Percentiles rank a stretch among this genome's conserved stretches.
Evolutionary conservation across 1,139 yeast species (phyloP).

Genomic region (Suhomyces bribrorum): DNA sequence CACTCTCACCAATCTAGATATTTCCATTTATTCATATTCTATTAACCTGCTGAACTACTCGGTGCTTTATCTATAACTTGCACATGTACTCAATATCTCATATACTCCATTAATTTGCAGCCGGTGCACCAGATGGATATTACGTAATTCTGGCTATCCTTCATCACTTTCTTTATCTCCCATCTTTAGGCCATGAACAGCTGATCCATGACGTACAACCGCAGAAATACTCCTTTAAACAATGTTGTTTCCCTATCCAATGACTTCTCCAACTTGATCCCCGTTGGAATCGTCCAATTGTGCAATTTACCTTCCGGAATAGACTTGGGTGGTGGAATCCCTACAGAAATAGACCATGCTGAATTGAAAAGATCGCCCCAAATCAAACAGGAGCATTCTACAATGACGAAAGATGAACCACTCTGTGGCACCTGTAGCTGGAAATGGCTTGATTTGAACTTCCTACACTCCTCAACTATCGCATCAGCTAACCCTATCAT

Average conservation of each 20-base stretch:
- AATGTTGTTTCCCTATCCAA: slow-evolving; percentile 32
- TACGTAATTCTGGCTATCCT: not conserved
- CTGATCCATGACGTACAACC: not conserved
- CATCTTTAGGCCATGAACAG: not conserved
- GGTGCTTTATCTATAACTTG: too few species aligned
- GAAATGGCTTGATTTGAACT: slow-evolving; percentile 51
- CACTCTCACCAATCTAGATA: too few species aligned
- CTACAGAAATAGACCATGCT: slow-evolving; percentile 2
- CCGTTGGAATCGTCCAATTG: slow-evolving; percentile 51
- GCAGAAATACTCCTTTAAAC: not conserved
- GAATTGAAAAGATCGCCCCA: not conserved
- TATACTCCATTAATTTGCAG: too few species aligned
- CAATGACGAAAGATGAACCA: not conserved
- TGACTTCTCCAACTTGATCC: slow-evolving; percentile 38
- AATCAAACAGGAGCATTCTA: not conserved
- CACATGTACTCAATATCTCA: too few species aligned
- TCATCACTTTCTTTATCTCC: not conserved
- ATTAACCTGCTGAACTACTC: too few species aligned
- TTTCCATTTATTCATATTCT: too few species aligned
- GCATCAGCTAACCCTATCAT: slow-evolving; percentile 28
- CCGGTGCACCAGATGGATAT: not conserved
- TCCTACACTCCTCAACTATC: slow-evolving; percentile 16
- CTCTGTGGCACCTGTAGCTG: too few species aligned
- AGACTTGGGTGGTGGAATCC: slow-evolving; percentile 23
- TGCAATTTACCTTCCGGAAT: slow-evolving; percentile 36